Percentiles rank a stretch among this genome's conserved stretches.
Evolutionary conservation across 2,329 filamentous ascomycete genomes (phyloP).

Genomic region (Cercospora citrullina): DNA sequence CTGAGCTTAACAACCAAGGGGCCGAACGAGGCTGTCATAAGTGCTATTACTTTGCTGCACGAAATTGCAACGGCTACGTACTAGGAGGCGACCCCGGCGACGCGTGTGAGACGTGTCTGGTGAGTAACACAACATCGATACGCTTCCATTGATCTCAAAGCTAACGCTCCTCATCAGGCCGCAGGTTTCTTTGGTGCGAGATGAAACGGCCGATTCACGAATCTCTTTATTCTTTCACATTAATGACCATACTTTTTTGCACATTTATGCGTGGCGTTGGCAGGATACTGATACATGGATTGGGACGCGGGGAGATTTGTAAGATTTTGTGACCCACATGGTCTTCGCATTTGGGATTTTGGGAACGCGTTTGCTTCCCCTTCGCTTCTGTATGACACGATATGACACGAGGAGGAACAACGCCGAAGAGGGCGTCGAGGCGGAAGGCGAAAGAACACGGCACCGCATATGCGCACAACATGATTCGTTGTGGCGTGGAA

Average conservation of each 20-base stretch:
- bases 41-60: conserved; percentile 41
- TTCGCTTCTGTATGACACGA: conserved; percentile 5
- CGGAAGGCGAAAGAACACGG: not conserved
- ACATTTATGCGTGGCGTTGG: conserved; percentile 10
- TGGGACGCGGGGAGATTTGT: not conserved
- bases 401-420: not conserved
- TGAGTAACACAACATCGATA: conserved; percentile 15
- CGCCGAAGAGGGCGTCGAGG: not conserved
- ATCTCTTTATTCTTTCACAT: not conserved
- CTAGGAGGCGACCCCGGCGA: conserved; percentile 38
- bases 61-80: conserved; percentile 41
- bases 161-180: conserved; percentile 29
- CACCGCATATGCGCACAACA: not conserved
- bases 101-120: conserved; percentile 38
- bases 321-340: not conserved
- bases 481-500: not conserved
- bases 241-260: not conserved
- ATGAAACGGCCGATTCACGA: conserved; percentile 13
- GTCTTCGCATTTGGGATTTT: not conserved
- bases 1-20: not conserved
- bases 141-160: not conserved
- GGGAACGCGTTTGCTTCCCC: not conserved
- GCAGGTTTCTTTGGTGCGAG: conserved; percentile 37
- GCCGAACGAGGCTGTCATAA: conserved; percentile 38
- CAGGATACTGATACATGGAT: not conserved